Base-by-base conservation (phyloP, 2,329 filamentous ascomycete genomes). In the Penicillium verrucosum region DNA sequence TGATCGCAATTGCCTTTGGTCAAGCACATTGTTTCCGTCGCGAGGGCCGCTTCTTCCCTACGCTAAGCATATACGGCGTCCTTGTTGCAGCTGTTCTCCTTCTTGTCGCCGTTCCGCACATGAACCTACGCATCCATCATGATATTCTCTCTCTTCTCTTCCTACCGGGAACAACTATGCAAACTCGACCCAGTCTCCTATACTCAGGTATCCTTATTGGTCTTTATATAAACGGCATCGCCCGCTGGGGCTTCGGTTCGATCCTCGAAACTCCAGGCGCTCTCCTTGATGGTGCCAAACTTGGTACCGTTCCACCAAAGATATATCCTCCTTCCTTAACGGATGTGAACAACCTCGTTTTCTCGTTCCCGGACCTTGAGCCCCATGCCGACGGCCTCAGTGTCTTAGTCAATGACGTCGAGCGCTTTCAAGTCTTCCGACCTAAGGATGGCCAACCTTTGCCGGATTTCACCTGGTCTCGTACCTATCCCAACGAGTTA, bases 121-220 rank as follows among this genome's bases (percentile, higher is more conserved):
- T 85, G 73, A 82, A 81, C 58, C 75, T 86, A 21, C 80, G 84
- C n/a, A 84, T 86, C 56, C 84, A 86, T 62, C 84, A 86, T 64
- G 86, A 86, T 65, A 85, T 86, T 63, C 77, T 86, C 4, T 81
- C 80, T 1, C 74, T 86, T 0, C 72, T 86, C 3, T 75, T 86
- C 3, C 73, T 86, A 0, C 81, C 83, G 0, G 84, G 84, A 0
- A 85, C 84, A 2, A 76, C 77, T 0, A 77, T 86, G 62, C 84
- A 85, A 61, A 86, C 82, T 18, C 76, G 84, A 1, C 83, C 82
- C 0, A 80, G 77, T 47, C 73, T 86, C 4, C 64, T 86, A 6
- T 86, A 84, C 65, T 83, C 86, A 64, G 84, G 84, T n/a, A 73
- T 86, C 6, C 75, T 86, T 0, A 70, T 85, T 11, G 84, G 84